Base-by-base conservation (phyloP, 2,329 filamentous ascomycete species). In the Cephalotrichum gorgonifer region DNA sequence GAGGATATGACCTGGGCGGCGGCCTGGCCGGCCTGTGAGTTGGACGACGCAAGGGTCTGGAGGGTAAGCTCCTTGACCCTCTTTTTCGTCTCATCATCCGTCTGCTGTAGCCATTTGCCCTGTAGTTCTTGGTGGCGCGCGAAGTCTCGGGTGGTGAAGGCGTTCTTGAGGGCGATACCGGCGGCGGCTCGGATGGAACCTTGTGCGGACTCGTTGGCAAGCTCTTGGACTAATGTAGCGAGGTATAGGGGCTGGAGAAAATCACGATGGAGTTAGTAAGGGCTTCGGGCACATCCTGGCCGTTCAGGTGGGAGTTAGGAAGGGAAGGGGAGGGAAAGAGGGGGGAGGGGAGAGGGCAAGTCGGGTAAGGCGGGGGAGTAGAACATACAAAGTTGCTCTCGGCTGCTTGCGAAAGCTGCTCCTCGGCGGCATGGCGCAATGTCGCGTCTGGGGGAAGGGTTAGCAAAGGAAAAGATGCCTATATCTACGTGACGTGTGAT, bases 141-240 rank as follows among this genome's bases (percentile, higher is more conserved):
- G 62, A 84, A 84, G 69, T 98, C 93, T 75, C 93, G 86, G 62
- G 90, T 87, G 63, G 88, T 88, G 74, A 98, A 97, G 61, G 93
- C 86, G 77, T 98, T 98, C 74, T 98, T 98, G 63, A 98, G 76
- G 58, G 93, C 91, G 60, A 98, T 81, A 81, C 90, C 93, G 60
- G 93, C 93, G 58, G 93, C 91, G 58, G 88, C 86, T 76, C 93
- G 86, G 64, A 96, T 93, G 64, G 88, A 80, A 56, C 86, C 79
- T 63, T 86, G 77, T 57, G 86, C 83, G 58, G 80, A 78, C 63
- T 97, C 91, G 70, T 96, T 95, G 64, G 90, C 89, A 62, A 98
- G 82, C 70, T 95, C 88, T 71, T 88, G 85, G 57, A 93, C 91
- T 64, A 98, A 86, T 55, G 89, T 93, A 57, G 85, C 82, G 57